Conservation (phyloP, 208 protist species). For the Willaertia magna region DNA sequence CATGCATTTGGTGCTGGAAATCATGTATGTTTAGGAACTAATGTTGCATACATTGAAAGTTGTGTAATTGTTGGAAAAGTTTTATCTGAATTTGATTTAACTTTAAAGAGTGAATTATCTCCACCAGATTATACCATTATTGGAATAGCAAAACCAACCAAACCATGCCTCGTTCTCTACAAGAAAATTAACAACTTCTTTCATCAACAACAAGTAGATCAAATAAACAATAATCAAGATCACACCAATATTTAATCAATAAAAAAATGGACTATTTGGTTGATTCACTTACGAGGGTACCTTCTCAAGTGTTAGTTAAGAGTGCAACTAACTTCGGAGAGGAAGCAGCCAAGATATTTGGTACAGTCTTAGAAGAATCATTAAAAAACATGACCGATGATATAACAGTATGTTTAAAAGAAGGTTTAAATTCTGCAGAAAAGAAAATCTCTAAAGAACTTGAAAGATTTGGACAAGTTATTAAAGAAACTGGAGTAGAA, state of each 20-base stretch:
- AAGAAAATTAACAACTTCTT: too few relatives aligned
- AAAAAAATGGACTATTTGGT: not conserved
- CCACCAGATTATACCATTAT: not conserved
- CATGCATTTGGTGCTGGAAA: not conserved
- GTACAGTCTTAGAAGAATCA: not conserved
- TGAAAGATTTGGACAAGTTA: not conserved
- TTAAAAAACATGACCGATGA: not conserved
- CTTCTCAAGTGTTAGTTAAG: not conserved
- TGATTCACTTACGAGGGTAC: not conserved
- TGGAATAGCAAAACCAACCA: not conserved
- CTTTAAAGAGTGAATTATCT: not conserved
- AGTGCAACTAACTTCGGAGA: not conserved
- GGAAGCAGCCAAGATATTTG: not conserved
- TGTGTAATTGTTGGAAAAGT: not conserved
- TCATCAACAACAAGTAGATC: too few relatives aligned
- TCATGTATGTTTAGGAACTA: not conserved
- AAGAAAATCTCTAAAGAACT: not conserved
- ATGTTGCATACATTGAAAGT: not conserved
- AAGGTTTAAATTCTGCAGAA: not conserved
- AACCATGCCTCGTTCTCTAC: not conserved
- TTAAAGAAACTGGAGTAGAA: not conserved
- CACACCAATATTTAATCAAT: not conserved
- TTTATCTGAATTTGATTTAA: not conserved
- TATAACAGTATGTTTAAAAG: not conserved
- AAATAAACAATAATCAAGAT: too few relatives aligned